phyloP scores from a whole-genome alignment of 1,139 yeast genomes.

The Arxiozyma heterogenica region DNA sequence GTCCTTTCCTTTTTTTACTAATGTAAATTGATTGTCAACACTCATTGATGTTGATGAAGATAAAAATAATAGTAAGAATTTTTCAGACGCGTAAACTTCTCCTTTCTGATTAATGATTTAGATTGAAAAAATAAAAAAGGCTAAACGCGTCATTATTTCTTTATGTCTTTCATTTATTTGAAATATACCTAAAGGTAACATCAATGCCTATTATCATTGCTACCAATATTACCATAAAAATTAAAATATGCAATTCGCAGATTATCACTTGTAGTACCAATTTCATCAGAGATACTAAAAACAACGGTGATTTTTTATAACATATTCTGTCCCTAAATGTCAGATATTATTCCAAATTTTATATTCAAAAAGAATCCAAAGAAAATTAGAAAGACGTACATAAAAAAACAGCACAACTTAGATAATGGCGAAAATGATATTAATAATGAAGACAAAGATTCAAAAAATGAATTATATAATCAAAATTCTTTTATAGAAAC shows the following conservation, averaged over 20 bases:
- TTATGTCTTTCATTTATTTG: background rate
- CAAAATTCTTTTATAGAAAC: background rate
- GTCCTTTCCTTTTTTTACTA: background rate
- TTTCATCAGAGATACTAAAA: background rate
- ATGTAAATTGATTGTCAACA: too few species aligned
- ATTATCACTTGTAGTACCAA: background rate
- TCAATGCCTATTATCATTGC: background rate
- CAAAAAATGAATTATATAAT: background rate
- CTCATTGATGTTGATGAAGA: too few species aligned
- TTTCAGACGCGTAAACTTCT: constrained; percentile 1
- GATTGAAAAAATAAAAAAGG: background rate
- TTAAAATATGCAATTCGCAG: background rate
- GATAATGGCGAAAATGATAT: background rate
- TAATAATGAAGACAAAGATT: background rate
- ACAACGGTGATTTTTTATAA: background rate
- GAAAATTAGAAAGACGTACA: background rate
- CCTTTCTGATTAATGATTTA: background rate
- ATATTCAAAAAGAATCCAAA: background rate
- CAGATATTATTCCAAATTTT: background rate
- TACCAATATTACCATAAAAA: background rate
- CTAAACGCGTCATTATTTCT: background rate
- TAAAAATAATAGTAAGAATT: background rate
- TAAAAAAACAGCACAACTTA: background rate
- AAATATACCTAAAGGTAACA: background rate
- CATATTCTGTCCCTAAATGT: background rate